phyloP scores from a whole-genome alignment of 1,284 basidiomycete species.

The Calocybe gambosa region DNA sequence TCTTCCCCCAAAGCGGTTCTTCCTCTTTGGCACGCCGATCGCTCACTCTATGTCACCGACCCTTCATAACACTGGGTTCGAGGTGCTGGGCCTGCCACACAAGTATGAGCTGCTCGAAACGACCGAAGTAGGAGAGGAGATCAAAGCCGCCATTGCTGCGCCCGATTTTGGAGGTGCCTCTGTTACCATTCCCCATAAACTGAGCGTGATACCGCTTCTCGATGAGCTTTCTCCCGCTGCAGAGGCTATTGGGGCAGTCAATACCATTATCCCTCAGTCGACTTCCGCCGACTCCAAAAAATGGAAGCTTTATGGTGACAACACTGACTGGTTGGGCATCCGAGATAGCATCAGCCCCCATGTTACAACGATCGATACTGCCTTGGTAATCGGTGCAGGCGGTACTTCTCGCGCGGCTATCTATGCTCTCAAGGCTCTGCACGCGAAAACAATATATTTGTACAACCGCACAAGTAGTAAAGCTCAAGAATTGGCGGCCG shows the following conservation, averaged over 20 bases:
- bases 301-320: constrained; percentile 72
- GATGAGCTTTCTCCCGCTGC: constrained; percentile 77
- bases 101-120: constrained; percentile 79
- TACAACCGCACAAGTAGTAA: constrained; percentile 79
- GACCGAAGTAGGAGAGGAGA: constrained; percentile 53
- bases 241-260: constrained; percentile 83
- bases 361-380: constrained; percentile 38
- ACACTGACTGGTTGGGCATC: constrained; percentile 92
- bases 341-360: constrained; percentile 45
- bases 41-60: constrained; percentile 87
- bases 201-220: constrained; percentile 79
- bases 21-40: constrained; percentile 88
- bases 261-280: constrained; percentile 70
- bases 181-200: constrained; percentile 92
- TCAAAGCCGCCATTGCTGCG: constrained; percentile 58
- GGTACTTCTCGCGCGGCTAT: constrained; percentile 91
- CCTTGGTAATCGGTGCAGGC: constrained; percentile 86
- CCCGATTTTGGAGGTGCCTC: constrained; percentile 91
- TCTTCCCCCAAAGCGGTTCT: constrained; percentile 68
- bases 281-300: constrained; percentile 34
- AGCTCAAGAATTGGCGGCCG: constrained; percentile 60
- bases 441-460: constrained; percentile 68
- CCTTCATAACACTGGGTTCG: constrained; percentile 89
- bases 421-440: constrained; percentile 75
- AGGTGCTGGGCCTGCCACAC: constrained; percentile 78